Conservation (phyloP, 306 rosid species). For the Ormosia emarginata region DNA sequence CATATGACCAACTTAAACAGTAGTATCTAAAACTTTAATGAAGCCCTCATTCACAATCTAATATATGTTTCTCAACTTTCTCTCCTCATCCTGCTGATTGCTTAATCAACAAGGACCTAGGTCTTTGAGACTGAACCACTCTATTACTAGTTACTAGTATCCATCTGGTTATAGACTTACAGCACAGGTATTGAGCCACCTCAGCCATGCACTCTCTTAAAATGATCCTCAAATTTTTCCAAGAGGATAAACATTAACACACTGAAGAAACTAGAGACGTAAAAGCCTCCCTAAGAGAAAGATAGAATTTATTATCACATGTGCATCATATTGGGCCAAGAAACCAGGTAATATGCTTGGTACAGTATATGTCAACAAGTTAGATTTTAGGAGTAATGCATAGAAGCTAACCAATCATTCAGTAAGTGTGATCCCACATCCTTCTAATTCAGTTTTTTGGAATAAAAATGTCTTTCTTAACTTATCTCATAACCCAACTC, state of each 20-base stretch:
- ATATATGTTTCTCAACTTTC: neutral
- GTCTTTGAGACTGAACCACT: slow-evolving; percentile 21
- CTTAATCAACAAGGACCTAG: neutral
- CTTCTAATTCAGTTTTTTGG: neutral
- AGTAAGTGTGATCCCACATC: neutral
- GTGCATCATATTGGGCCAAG: neutral
- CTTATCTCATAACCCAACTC: neutral
- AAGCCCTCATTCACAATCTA: neutral
- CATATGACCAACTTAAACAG: slow-evolving; percentile 18
- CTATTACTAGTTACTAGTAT: neutral
- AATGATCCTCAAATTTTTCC: neutral
- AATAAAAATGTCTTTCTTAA: neutral
- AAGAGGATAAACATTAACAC: slow-evolving; percentile 14
- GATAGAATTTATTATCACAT: neutral
- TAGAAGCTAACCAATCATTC: slow-evolving; percentile 17
- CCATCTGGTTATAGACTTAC: neutral
- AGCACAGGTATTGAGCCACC: neutral
- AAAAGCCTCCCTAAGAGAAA: neutral
- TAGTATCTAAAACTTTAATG: neutral
- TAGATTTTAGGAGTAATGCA: neutral
- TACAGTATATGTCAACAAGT: neutral
- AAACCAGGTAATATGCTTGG: slow-evolving; percentile 1
- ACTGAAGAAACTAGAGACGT: neutral
- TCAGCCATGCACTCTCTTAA: neutral
- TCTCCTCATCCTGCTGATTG: slow-evolving; percentile 15